Evolutionary conservation across 2,329 filamentous ascomycete genomes (phyloP), one percentile per base, ranked within the genome.

Genomic region (Colletotrichum tropicicola): DNA sequence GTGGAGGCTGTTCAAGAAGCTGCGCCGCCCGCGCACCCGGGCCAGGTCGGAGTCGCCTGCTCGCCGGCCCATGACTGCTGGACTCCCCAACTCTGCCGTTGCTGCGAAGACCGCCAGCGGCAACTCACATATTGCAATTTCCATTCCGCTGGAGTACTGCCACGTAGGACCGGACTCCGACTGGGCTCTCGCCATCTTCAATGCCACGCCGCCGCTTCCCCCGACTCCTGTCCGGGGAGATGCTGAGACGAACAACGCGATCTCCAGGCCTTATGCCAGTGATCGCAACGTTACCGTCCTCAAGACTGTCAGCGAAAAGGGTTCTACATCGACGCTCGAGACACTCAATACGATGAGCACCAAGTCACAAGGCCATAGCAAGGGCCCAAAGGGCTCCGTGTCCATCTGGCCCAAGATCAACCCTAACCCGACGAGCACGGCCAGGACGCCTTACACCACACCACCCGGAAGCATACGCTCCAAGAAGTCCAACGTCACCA

Each of bases 121-220:
- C 2, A 79, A 86, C 70, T 80, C 84, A 5, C 84, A 89, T 69
- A 88, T 89, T 67, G 85, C 86, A 62, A 89, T 89, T 54, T 88
- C 86, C 0, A 88, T 89, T 45, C 87, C 87, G 2, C 64, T 83
- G 12, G 80, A 86, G 67, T 76, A 85, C 61, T 81, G 80, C 5
- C 80, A 84, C 21, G 74, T 83, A 44, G 78, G 77, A 3, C 68
- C 71, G 6, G 66, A 66, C 44, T 62, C 58, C 27, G 70, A 12
- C 56, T 67, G 37, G 66, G 69, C 53, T 15, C 64, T 67, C 30
- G 59, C 67, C 8, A 53, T 67, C 19, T 65, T 60, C 65, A 68
- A 70, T 19, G 51, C 69, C 25, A 59, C 67, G 25, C 69, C 72
- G 37, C 72, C 73, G 48, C 69, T 73, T 5, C 59, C 64, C 8